Conservation (phyloP, 176 grass and related monocot genomes). For the Tuctoria greenei region DNA sequence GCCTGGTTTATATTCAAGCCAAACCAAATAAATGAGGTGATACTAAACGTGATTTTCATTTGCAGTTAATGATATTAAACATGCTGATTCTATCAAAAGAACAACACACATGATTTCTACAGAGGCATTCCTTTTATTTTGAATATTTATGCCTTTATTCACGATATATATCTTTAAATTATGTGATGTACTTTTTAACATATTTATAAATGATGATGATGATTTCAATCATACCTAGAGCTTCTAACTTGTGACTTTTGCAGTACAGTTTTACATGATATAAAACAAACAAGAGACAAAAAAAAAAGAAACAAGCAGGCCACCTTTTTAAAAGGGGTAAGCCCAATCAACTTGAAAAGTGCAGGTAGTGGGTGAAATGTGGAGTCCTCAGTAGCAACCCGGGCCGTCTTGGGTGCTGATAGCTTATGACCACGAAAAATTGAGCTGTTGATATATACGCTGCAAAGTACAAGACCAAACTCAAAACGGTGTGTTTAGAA, state of each 20-base stretch:
- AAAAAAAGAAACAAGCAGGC: background rate
- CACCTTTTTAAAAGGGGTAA: slow-evolving; percentile 85
- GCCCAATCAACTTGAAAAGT: slow-evolving; percentile 71
- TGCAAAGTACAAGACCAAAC: slow-evolving; percentile 37
- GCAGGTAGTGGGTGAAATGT: slow-evolving; percentile 62
- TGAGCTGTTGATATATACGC: slow-evolving; percentile 74
- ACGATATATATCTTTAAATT: background rate
- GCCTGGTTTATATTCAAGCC: slow-evolving; percentile 53
- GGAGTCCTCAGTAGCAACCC: slow-evolving; percentile 48
- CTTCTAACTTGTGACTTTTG: background rate
- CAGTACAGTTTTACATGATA: slow-evolving; percentile 10
- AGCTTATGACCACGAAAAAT: slow-evolving; percentile 61
- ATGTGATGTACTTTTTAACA: background rate
- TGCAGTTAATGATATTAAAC: background rate
- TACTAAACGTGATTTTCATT: background rate
- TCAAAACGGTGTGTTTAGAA: background rate
- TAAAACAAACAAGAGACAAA: background rate
- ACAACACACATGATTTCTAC: background rate
- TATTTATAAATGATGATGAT: background rate
- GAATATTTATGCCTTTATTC: background rate
- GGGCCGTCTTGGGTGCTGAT: slow-evolving; percentile 30
- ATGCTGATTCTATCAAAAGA: background rate
- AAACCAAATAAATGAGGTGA: slow-evolving; percentile 26
- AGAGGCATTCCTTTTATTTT: background rate
- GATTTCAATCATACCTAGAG: background rate